Evolutionary conservation across 306 rosid species (phyloP), one percentile per base, ranked within the genome.

Genomic region (Canavalia ensiformis): DNA sequence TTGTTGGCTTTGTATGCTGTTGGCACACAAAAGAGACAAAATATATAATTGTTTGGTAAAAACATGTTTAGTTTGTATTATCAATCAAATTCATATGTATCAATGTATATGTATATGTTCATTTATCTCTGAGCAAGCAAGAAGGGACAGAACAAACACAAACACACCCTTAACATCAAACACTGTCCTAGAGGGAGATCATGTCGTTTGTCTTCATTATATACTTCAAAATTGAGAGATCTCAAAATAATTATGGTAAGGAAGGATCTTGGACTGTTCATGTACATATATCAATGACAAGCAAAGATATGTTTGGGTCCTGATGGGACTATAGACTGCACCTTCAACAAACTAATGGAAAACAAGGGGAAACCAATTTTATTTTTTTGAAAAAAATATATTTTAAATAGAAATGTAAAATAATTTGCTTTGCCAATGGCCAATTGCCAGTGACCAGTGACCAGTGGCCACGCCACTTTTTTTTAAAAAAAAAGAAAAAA

Each of bases 41-140:
- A 74, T 42, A 54, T 46, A 76, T 62, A 28, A 84, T 76, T 42
- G 73, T 87, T 78, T 59, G 83, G 88, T 47, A 8, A 35, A 68
- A 60, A 72, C 33, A 85, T 75, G 68, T 80, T 56, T 44, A 79
- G 80, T 81, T 72, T 85, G 88, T 81, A 66, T 86, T 77, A 73
- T 71, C 59, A 62, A 79, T 83, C 73, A 66, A 41, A 77, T 83
- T 82, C 81, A 87, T 83, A 34, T 63, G 28, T 74, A 67, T 44
- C 60, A 71, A 74, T 63, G 52, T 9, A 72, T 18, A 18, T 18
- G 25, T 18, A 18, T 18, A 29, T 73, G 41, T 68, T 75, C 72
- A 70, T 37, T 74, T 69, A 71, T 9, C 2, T 41, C n/a, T 65
- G 45, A 68, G 35, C 11, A 30, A 79, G 65, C 47, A 80, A 74